phyloP scores from a whole-genome alignment of 2,329 filamentous ascomycete genomes.

The Aspergillus sp. region DNA sequence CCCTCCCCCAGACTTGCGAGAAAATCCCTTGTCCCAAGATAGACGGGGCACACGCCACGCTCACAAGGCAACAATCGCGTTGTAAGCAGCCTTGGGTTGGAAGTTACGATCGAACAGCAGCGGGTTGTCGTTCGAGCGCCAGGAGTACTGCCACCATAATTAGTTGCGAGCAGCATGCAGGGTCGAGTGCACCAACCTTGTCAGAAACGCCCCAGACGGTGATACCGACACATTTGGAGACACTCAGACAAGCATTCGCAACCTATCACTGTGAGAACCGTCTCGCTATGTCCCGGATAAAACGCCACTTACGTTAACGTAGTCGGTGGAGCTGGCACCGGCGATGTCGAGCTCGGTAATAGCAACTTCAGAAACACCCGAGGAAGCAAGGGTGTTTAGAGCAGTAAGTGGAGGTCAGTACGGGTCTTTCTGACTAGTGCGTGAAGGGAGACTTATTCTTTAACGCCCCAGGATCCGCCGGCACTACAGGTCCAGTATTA shows the following conservation, averaged over 20 bases:
- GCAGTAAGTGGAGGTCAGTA: constrained; percentile 29
- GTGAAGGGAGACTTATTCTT: constrained; percentile 11
- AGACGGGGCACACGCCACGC: no score
- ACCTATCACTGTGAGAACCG: constrained; percentile 23
- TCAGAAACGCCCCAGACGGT: constrained; percentile 60
- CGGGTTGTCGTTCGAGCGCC: constrained; percentile 38
- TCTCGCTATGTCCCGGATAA: constrained; percentile 14
- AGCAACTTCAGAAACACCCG: constrained; percentile 28
- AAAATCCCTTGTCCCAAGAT: no score
- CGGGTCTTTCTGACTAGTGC: background rate
- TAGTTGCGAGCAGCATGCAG: background rate
- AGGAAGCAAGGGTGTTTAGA: constrained; percentile 53
- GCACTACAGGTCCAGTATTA: constrained; percentile 17
- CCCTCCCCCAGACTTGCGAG: no score
- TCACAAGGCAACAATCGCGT: constrained; percentile 19
- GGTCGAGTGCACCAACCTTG: constrained; percentile 14
- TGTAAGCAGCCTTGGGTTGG: constrained; percentile 44
- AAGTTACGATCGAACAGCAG: constrained; percentile 44
- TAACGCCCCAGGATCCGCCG: constrained; percentile 25
- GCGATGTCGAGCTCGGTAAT: constrained; percentile 24
- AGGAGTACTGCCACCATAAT: constrained; percentile 32
- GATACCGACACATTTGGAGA: constrained; percentile 63
- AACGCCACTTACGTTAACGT: constrained; percentile 43
- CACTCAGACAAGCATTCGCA: constrained; percentile 57
- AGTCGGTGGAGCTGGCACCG: constrained; percentile 56